A percentile compares a stretch with the other conserved stretches of the same genome.
These are phyloP conservation scores for Colletotrichum musae DNA, from an alignment of 2,329 filamentous ascomycete genomes.

Conservation along the genomic window DNA sequence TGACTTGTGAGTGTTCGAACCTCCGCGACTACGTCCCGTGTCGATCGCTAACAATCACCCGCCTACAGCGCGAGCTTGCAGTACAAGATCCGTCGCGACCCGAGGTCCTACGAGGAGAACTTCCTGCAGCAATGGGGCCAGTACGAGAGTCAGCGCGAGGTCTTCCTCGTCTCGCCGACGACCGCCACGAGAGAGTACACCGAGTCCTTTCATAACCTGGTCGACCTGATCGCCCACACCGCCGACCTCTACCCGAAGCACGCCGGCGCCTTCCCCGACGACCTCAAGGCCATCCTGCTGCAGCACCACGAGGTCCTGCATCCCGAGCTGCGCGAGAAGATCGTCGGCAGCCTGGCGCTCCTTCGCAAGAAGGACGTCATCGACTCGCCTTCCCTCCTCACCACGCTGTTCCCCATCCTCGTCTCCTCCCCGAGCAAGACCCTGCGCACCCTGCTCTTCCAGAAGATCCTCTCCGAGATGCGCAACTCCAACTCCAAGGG, in stretches of 20 bases:
- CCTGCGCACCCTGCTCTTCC: constrained; percentile 85
- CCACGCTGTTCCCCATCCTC: constrained; percentile 94
- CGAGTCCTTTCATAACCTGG: constrained; percentile 88
- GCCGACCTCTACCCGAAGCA: constrained; percentile 92
- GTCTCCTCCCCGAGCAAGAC: constrained; percentile 94
- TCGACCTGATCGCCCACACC: constrained; percentile 94
- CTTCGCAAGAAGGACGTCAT: constrained; percentile 93
- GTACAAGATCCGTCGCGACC: constrained; percentile 91
- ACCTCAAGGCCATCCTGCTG: constrained; percentile 85
- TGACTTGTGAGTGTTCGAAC: constrained; percentile 72
- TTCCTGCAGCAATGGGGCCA: constrained; percentile 91
- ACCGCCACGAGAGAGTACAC: constrained; percentile 84
- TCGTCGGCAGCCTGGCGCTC: constrained; percentile 90
- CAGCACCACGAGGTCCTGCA: constrained; percentile 88
- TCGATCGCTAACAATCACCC: constrained; percentile 46
- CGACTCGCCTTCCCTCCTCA: constrained; percentile 85
- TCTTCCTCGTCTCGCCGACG: constrained; percentile 88
- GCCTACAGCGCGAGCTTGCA: constrained; percentile 81
- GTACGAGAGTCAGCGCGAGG: constrained; percentile 91
- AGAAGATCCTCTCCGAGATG: constrained; percentile 92
- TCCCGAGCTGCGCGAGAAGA: constrained; percentile 90
- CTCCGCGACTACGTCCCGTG: neutral
- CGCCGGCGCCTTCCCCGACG: constrained; percentile 81
- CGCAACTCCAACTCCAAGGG: constrained; percentile 88
- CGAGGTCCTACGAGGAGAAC: constrained; percentile 91